Base-by-base conservation (phyloP, 345 rosid species). In the Moringa oleifera region DNA sequence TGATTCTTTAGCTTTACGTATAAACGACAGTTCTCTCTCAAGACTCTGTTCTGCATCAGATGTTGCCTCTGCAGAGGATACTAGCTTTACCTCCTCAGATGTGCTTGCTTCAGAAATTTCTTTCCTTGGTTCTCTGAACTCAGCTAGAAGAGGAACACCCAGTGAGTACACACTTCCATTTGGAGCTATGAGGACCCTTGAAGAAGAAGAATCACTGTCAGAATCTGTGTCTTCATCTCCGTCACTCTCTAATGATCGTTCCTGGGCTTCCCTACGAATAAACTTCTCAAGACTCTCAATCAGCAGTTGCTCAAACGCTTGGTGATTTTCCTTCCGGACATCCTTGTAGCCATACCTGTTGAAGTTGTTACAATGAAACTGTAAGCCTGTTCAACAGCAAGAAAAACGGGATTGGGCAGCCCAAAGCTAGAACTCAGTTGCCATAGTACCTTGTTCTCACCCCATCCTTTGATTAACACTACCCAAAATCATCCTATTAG, bases 261-360 rank as follows among this genome's bases (percentile, higher is more conserved):
- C 96, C 66, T 91, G 97, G 49, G 96, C 93, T 79, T 94, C 99
- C 61, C 97, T 79, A 13, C 96, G 93, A 70, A 94, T 91, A 71
- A 88, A 88, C 71, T 89, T 94, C 85, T 94, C 99, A 8, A 94
- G 87, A 77, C 99, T 94, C 81, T 94, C 99, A 6, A 94, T 94
- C 72, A 94, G 76, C 49, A 94, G 84, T 82, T 94, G 99, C 78
- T 94, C 97, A 64, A 94, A 94, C 25, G 84, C 71, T 76, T 82
- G 95, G 87, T 94, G 99, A 73, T 85, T 88, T 79, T 94, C 99
- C 77, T 94, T 94, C 15, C 97, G 85, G 20, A 78, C 87, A 73
- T 94, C 99, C 72, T 94, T 91, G 73, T 94, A 94, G 69, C 99
- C 97, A 67, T 94, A 94, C 80, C 99, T 94, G 83, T 59, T 54